Evolutionary conservation across 306 rosid genomes (phyloP).

Genomic region (Psophocarpus tetragonolobus): DNA sequence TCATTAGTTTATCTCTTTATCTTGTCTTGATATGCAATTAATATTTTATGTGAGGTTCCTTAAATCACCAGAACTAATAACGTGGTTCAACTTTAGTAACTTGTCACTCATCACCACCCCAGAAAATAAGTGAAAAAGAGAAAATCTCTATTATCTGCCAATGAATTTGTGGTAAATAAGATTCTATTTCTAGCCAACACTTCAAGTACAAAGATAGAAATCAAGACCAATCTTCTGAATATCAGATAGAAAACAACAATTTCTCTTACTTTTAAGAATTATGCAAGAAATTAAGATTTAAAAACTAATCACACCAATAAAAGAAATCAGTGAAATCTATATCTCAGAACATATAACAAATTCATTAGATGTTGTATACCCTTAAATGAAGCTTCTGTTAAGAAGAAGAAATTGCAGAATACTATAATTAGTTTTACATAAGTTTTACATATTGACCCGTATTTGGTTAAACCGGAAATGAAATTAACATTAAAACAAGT

Average conservation of each 20-base stretch:
- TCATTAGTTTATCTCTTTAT: no score
- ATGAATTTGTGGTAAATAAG: no score
- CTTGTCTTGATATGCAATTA: no score
- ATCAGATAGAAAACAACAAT: neutral
- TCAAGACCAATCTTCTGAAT: neutral
- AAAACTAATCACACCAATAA: neutral
- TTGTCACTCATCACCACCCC: constrained; percentile 7
- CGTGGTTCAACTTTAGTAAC: constrained; percentile 23
- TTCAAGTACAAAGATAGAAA: neutral
- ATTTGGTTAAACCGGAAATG: no score
- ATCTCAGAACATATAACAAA: neutral
- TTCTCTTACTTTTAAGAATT: neutral
- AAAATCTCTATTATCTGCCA: constrained; percentile 3
- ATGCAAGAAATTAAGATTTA: neutral
- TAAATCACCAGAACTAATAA: neutral
- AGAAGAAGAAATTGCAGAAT: neutral
- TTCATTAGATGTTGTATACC: neutral
- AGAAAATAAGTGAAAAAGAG: neutral
- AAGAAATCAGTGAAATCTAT: neutral
- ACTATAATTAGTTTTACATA: no score
- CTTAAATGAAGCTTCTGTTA: constrained; percentile 1
- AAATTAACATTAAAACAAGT: no score
- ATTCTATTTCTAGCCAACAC: no score
- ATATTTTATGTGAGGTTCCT: neutral
- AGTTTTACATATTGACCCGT: no score